These are phyloP conservation scores for Starmerella cellae DNA, from an alignment of 805 yeast species.

Conservation along the genomic window DNA sequence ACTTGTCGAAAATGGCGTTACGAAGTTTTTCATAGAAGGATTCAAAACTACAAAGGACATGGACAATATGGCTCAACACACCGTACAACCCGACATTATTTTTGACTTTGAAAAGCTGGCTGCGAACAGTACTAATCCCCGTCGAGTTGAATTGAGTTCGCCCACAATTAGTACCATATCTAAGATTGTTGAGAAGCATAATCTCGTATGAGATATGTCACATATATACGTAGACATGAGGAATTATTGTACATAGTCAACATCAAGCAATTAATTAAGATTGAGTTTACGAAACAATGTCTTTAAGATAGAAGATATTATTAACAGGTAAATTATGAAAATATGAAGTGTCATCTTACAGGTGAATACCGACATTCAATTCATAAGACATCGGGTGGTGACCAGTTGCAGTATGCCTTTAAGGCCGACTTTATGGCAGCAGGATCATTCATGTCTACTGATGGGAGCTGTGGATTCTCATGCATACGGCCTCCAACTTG, in stretches of 20 bases:
- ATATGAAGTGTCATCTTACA: too few species aligned
- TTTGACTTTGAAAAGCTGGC: slow-evolving; percentile 12
- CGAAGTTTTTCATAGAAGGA: slow-evolving; percentile 18
- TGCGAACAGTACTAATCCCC: not conserved
- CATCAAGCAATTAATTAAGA: too few species aligned
- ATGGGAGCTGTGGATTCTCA: slow-evolving; percentile 41
- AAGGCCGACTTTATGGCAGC: slow-evolving; percentile 28
- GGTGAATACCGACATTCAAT: too few species aligned
- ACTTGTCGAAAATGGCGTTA: slow-evolving; percentile 14
- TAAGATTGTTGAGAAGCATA: slow-evolving; percentile 8
- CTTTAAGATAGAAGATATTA: too few species aligned
- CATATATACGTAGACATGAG: not conserved
- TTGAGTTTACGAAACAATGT: too few species aligned
- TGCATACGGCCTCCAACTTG: slow-evolving; percentile 47
- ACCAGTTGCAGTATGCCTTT: slow-evolving; percentile 25
- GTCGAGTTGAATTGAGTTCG: slow-evolving; percentile 1
- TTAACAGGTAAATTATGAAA: too few species aligned
- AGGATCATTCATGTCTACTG: slow-evolving; percentile 21
- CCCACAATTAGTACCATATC: not conserved
- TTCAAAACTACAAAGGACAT: slow-evolving; percentile 7
- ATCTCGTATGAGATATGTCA: slow-evolving; percentile 9
- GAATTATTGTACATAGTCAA: too few species aligned
- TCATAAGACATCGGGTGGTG: slow-evolving; percentile 7
- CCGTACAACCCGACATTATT: slow-evolving; percentile 20
- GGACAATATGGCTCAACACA: slow-evolving; percentile 8